Base-by-base conservation (phyloP, 257 asterid genomes). In the Jasminum sambac region DNA sequence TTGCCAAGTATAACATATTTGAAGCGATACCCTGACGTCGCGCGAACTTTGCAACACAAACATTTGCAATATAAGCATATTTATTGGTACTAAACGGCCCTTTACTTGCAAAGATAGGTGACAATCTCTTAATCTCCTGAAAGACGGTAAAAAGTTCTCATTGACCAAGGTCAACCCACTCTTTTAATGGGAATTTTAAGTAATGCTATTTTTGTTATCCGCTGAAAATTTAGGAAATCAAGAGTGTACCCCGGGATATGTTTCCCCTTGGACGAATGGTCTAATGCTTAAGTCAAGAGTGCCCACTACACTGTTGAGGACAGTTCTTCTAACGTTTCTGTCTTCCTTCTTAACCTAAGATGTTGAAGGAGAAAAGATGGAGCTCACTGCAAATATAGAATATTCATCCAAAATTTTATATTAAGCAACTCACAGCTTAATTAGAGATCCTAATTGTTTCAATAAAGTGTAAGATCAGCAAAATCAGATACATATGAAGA, bases 21-120 rank as follows among this genome's bases (percentile, higher is more conserved):
- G 95, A 84, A 73, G 97, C 98, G 81, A 92, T 87, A 74, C 96
- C 93, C 82, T 71, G 98, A 48, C 96, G 95, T 66, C 98, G 92
- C 69, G 98, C 96, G 77, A 73, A 90, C 83, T 85, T 90, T 52
- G 98, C 95, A 67, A 92, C 97, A 78, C 95, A 83, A 68, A 90
- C 95, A 77, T 90, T 92, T 64, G 98, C 89, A 83, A 92, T 81
- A 72, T 92, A 92, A 66, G 96, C 96, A 79, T 92, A 90, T 72
- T 82, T 88, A 68, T 87, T 92, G 19, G 84, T 66, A 73, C 83
- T 90, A 75, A 82, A 71, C 64, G 91, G 90, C 65, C 82, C 91
- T 67, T 80, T 91, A 78, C 79, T 74, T 42, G 92, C 84, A 72
- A 87, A 77, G 73, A 88, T 86, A 72, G 90, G 74, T 60, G 89